These are phyloP conservation scores for Suhomyces sp. DNA, from an alignment of 805 yeast species.

Conservation along the genomic window DNA sequence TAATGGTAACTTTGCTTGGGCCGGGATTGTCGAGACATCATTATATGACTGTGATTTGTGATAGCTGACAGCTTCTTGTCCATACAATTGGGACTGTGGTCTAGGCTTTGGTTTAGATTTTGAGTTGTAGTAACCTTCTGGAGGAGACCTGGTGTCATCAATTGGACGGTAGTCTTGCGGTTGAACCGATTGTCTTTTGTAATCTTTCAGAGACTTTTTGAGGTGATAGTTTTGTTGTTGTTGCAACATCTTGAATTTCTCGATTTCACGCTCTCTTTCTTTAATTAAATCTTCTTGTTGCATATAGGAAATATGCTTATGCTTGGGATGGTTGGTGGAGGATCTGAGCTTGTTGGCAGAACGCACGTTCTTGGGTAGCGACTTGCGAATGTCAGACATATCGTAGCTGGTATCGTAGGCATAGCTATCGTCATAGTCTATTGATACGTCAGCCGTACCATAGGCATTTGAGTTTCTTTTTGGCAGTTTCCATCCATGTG, in stretches of 20 bases:
- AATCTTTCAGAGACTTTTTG: constrained; percentile 13
- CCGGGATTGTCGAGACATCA: constrained; percentile 14
- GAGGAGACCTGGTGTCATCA: constrained; percentile 1
- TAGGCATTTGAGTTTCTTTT: constrained; percentile 8
- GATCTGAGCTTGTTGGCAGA: constrained; percentile 17
- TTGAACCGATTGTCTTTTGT: constrained; percentile 11
- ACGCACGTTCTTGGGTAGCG: constrained; percentile 10
- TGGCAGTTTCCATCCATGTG: constrained; percentile 10
- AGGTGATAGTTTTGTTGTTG: constrained; percentile 32
- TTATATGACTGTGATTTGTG: constrained; percentile 18
- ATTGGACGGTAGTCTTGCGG: constrained; percentile 2
- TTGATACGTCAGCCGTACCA: constrained; percentile 15
- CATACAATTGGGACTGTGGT: constrained; percentile 17
- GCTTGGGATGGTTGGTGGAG: constrained; percentile 18
- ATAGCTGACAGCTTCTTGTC: constrained; percentile 2
- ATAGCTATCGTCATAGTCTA: constrained; percentile 18
- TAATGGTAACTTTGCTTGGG: constrained; percentile 9
- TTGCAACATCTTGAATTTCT: constrained; percentile 28
- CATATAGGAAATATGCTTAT: constrained; percentile 14
- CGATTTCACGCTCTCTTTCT: constrained; percentile 31
- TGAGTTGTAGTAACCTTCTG: constrained; percentile 1
- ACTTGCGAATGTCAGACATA: constrained; percentile 8
- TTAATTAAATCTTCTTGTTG: constrained; percentile 15
- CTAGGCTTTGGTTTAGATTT: constrained; percentile 12
- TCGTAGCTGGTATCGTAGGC: constrained; percentile 27